Conservation (phyloP, 805 yeast species). For the Ogataea siamensis region DNA sequence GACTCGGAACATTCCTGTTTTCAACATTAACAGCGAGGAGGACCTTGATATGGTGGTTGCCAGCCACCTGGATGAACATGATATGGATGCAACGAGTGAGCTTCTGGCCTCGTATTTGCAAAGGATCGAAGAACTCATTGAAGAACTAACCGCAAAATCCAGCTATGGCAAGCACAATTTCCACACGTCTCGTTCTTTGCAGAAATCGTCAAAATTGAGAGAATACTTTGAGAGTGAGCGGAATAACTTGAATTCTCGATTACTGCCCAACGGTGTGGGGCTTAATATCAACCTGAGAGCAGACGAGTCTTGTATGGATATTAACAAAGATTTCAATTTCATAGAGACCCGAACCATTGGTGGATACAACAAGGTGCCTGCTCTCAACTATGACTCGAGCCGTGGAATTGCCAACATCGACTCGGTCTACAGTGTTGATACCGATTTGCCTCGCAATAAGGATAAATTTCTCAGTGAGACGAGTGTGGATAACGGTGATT, state of each 20-base stretch:
- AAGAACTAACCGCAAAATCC: constrained; percentile 5
- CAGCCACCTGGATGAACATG: constrained; percentile 13
- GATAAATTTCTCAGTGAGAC: constrained; percentile 18
- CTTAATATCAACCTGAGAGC: constrained; percentile 44
- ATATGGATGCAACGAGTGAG: constrained; percentile 13
- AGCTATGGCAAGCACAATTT: constrained; percentile 21
- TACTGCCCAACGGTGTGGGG: constrained; percentile 47
- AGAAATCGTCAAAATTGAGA: constrained; percentile 5
- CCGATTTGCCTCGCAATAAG: constrained; percentile 11
- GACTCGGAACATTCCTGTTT: constrained; percentile 26
- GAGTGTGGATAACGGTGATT: constrained; percentile 19
- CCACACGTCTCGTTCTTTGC: constrained; percentile 19
- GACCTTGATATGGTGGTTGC: constrained; percentile 3
- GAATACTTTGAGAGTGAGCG: constrained; percentile 14
- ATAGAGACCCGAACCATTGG: constrained; percentile 48
- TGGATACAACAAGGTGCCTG: constrained; percentile 24
- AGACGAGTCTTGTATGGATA: constrained; percentile 37
- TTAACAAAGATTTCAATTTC: constrained; percentile 31
- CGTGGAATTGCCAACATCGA: constrained; percentile 12
- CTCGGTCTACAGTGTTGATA: constrained; percentile 20
- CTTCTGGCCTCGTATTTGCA: constrained; percentile 13
- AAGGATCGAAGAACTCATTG: constrained; percentile 16
- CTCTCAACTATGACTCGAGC: constrained; percentile 13
- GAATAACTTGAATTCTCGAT: constrained; percentile 23
- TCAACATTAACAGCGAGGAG: constrained; percentile 19